Base-by-base conservation (phyloP, 2,329 filamentous ascomycete genomes). In the Pseudogymnoascus sp. region DNA sequence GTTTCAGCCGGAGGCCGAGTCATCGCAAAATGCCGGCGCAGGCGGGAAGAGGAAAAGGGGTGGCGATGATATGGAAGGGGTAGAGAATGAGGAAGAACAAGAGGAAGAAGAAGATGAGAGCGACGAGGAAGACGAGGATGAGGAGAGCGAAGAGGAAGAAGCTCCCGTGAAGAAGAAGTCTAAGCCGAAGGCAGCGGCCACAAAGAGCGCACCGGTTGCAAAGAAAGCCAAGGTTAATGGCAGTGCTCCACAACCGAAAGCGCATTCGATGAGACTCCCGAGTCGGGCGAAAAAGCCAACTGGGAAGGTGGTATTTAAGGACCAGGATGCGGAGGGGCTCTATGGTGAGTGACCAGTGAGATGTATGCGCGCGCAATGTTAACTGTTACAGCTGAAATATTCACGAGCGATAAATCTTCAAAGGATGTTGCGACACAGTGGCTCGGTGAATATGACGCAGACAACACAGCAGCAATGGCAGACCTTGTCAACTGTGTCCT, bases 401-500 rank as follows among this genome's bases (percentile, higher is more conserved):
- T 88, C 68, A 81, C 79, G 42, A 86, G 83, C 15, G 84, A 84
- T 37, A 78, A 84, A 63, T 75, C 78, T 60, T 77, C 81, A 17
- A 79, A 85, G 63, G 79, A 82, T 64, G 81, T 88, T 62, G 84
- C 84, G 21, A 79, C 81, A 61, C 79, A 82, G 62, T 89, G 86
- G 84, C 78, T 86, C 64, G 77, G 79, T 64, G 80, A 79, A 64
- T 88, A 87, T 70, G 78, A 79, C 66, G 75, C 75, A 5, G 79
- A 87, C 69, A 78, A 81, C 65, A 77, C 80, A 15, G 77, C 74
- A 29, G 84, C 85, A 10, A 76, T 88, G 66, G 80, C 82, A 15
- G 85, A 88, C 59, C 76, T 89, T 62, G 81, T 89, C 69, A 89
- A 88, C 74, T 87, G 86, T 67, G 82, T 88, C 37, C 75, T 89